phyloP scores from a whole-genome alignment of 495 filamentous ascomycete species.

The Immersiella caudata region DNA sequence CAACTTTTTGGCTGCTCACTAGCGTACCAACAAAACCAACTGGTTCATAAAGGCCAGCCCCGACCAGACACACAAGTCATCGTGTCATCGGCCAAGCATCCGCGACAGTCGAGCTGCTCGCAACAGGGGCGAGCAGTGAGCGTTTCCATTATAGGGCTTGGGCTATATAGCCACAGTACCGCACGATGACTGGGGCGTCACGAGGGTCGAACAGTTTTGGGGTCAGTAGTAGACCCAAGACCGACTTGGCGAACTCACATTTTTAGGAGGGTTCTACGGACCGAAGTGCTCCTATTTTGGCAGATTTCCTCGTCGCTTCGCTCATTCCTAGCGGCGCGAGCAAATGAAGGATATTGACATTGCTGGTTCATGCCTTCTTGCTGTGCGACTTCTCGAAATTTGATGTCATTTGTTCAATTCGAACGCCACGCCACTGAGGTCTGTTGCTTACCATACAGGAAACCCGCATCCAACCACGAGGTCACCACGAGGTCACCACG shows the following conservation, averaged over 20 bases:
- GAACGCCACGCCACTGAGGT: background rate
- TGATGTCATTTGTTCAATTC: background rate
- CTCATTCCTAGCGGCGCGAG: background rate
- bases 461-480: background rate
- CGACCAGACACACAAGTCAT: background rate
- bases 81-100: constrained; percentile 1
- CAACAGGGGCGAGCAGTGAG: background rate
- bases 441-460: background rate
- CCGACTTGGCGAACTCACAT: no score
- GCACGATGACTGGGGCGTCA: background rate
- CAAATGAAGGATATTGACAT: background rate
- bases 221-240: background rate
- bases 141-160: background rate
- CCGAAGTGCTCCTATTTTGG: constrained; percentile 2
- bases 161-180: background rate
- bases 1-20: background rate
- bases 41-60: background rate
- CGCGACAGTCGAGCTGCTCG: background rate
- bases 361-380: background rate
- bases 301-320: constrained; percentile 11
- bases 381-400: background rate
- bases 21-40: background rate
- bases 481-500: background rate
- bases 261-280: background rate
- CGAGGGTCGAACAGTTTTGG: constrained; percentile 7